Evolutionary conservation across 306 rosid genomes (phyloP).

Genomic region (Arachis hypogaea): DNA sequence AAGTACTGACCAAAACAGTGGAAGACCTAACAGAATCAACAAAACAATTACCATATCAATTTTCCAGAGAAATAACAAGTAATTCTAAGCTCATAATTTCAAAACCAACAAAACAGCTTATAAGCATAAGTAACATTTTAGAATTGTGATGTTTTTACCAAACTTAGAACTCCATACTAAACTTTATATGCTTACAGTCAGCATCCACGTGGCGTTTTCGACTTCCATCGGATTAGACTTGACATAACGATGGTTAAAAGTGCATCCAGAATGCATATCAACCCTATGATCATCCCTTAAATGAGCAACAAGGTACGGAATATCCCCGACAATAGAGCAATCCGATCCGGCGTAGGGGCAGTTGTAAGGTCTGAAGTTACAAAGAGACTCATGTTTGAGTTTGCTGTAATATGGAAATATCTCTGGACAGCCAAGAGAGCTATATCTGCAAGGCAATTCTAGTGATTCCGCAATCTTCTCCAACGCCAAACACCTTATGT

Average conservation of each 20-base stretch:
- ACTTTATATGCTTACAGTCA: conserved; percentile 53
- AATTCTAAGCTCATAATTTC: too few species aligned
- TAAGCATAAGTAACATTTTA: too few species aligned
- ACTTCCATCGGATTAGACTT: conserved; percentile 74
- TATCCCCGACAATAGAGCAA: conserved; percentile 63
- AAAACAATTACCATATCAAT: conserved; percentile 4
- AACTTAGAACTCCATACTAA: too few species aligned
- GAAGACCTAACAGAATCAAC: conserved; percentile 54
- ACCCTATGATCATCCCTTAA: conserved; percentile 69
- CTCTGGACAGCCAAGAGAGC: conserved; percentile 63
- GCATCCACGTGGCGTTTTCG: conserved; percentile 78
- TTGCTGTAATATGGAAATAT: conserved; percentile 72
- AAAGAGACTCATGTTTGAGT: conserved; percentile 64
- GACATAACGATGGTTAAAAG: conserved; percentile 74
- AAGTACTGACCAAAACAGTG: conserved; percentile 72
- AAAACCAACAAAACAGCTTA: too few species aligned
- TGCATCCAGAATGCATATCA: conserved; percentile 71
- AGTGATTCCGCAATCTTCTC: conserved; percentile 74
- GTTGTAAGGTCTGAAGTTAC: conserved; percentile 70
- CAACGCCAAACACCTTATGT: conserved; percentile 69
- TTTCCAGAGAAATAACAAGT: not conserved
- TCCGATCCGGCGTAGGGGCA: conserved; percentile 75
- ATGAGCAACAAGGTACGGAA: conserved; percentile 60
- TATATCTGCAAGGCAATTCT: conserved; percentile 66
- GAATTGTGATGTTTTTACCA: too few species aligned